phyloP scores from a whole-genome alignment of 305 asterid species.

The Solanum hybrid region DNA sequence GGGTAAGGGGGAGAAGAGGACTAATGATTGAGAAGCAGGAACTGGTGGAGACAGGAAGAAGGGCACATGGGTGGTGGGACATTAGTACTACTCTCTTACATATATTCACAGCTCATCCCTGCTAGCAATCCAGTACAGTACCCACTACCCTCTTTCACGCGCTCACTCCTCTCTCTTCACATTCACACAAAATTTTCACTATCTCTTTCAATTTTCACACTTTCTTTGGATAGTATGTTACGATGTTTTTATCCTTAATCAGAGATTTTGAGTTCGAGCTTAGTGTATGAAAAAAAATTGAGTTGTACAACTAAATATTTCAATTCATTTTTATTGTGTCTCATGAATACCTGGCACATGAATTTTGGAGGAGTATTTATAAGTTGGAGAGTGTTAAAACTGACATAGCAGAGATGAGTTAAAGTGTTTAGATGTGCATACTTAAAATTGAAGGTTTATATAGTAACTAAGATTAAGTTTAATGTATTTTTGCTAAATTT shows the following conservation, averaged over 20 bases:
- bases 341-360: no score
- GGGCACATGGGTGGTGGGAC: slow-evolving; percentile 96
- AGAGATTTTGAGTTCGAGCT: no score
- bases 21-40: slow-evolving; percentile 84
- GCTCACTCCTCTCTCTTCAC: not conserved
- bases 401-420: not conserved
- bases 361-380: not conserved
- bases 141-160: slow-evolving; percentile 1
- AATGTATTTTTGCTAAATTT: not conserved
- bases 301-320: no score
- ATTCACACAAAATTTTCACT: not conserved
- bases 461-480: not conserved
- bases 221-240: not conserved
- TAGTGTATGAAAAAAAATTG: no score
- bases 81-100: slow-evolving; percentile 10
- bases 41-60: slow-evolving; percentile 91
- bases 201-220: not conserved
- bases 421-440: no score
- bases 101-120: slow-evolving; percentile 30
- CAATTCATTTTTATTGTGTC: not conserved
- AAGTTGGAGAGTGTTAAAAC: not conserved
- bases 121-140: not conserved
- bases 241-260: no score
- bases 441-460: no score
- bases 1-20: not conserved